Evolutionary conservation across 257 asterid genomes (phyloP), one percentile per base, ranked within the genome.

Genomic region (Gentiana dahurica): DNA sequence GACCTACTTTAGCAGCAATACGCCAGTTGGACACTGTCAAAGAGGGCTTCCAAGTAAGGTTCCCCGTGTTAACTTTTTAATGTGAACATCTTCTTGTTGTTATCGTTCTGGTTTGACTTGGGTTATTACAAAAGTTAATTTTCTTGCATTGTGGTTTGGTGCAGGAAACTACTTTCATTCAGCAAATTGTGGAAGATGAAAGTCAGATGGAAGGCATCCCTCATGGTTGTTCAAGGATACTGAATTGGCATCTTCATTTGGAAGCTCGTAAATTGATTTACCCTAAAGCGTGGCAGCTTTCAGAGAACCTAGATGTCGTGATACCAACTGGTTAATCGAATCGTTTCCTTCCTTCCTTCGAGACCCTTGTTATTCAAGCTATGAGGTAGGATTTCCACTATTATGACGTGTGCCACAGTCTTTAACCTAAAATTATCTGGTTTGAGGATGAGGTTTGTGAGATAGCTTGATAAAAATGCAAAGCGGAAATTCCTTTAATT

Each of bases 171-270:
- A 83, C 89, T 57, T 88, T 92, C 75, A 88, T 92, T 57, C 95
- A 83, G 62, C 97, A 88, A 66, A 67, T 88, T 46, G 95, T 92
- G 62, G 95, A 88, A 79, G 99, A 92, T 15, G 97, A 92, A 80
- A 77, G 74, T 62, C 94, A 92, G 69, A 92, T 92, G 95, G 99
- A 92, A 82, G 95, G 91, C 54, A 64, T 85, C 62, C 84, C 95
- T 55, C 35, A 44, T 49, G 77, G 91, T 50, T 55, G 63, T 67
- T 55, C 61, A 4, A 55, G 38, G 58, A 34, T 61, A 41, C 12
- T 68, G 60, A 51, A 62, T 37, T 56, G 61, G 68, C 60, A 90
- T 75, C 94, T 90, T 61, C 94, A 88, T 75, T 55, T 92, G 60
- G 94, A 85, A 64, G 78, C 87, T 63, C 65, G 60, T 46, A 65